A percentile compares a stretch with the other conserved stretches of the same genome.
These are phyloP conservation scores for Lathyrus tuberosus DNA, from an alignment of 306 rosid species.

Conservation along the genomic window DNA sequence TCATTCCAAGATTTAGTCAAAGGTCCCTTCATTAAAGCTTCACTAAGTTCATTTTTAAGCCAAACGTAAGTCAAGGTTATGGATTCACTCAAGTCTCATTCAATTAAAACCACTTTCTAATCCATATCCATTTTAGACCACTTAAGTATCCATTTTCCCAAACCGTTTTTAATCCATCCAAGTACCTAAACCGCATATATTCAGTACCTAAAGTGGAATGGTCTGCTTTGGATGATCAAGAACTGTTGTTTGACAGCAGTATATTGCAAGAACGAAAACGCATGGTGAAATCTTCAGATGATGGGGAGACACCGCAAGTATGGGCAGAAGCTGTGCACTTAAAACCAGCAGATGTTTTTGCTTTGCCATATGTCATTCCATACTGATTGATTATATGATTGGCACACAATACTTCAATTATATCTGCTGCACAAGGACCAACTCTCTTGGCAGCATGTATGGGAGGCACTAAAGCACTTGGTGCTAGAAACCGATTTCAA, in stretches of 20 bases:
- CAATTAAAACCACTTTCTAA: too few species aligned
- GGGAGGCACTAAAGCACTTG: constrained; percentile 38
- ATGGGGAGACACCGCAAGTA: constrained; percentile 56
- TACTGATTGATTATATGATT: constrained; percentile 53
- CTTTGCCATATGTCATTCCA: constrained; percentile 91
- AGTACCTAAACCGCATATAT: constrained; percentile 62
- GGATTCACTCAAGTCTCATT: too few species aligned
- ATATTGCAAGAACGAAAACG: constrained; percentile 49
- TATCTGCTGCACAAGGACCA: constrained; percentile 38
- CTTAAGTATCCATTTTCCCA: too few species aligned
- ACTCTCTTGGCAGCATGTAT: constrained; percentile 32
- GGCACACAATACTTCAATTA: constrained; percentile 41
- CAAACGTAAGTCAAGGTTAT: too few species aligned
- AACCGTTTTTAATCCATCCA: too few species aligned
- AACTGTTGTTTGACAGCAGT: constrained; percentile 67
- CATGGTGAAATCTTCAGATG: constrained; percentile 43
- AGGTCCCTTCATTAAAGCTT: too few species aligned
- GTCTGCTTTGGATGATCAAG: constrained; percentile 62
- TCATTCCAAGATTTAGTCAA: too few species aligned
- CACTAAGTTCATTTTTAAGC: too few species aligned
- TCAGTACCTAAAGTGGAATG: constrained; percentile 65
- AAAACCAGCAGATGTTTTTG: constrained; percentile 63
- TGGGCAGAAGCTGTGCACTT: constrained; percentile 88
- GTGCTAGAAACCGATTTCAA: constrained; percentile 40
- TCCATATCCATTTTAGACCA: too few species aligned